A percentile compares a stretch with the other conserved stretches of the same genome.
phyloP scores from a whole-genome alignment of 306 rosid genomes.

The Corylus heterophylla region DNA sequence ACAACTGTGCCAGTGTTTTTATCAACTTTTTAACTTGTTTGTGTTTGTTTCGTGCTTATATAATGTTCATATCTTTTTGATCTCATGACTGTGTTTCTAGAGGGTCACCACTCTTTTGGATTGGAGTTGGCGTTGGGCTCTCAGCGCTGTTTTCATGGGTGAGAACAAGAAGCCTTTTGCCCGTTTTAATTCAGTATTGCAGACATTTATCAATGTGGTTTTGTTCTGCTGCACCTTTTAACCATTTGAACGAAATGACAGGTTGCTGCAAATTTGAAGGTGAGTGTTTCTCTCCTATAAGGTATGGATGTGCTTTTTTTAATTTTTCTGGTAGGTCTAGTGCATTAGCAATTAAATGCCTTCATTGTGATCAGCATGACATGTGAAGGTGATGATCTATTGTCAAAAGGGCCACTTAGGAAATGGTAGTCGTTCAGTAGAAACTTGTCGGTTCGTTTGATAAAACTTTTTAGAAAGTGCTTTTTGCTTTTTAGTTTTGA shows the following conservation, averaged over 20 bases:
- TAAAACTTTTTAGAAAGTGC: too few species aligned
- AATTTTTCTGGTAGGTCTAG: not conserved
- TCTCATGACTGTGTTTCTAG: slow-evolving; percentile 43
- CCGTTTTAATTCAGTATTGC: not conserved
- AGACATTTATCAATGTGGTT: not conserved
- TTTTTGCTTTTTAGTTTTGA: too few species aligned
- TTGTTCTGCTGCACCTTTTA: slow-evolving; percentile 35
- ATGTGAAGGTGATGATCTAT: too few species aligned
- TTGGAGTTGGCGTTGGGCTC: slow-evolving; percentile 93
- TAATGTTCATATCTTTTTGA: not conserved
- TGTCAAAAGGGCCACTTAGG: too few species aligned
- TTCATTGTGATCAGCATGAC: too few species aligned
- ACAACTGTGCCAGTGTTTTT: not conserved
- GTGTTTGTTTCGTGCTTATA: slow-evolving; percentile 9
- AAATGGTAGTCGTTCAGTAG: too few species aligned
- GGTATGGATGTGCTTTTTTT: slow-evolving; percentile 31
- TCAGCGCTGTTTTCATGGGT: slow-evolving; percentile 91
- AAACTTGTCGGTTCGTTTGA: too few species aligned
- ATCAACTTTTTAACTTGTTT: slow-evolving; percentile 13
- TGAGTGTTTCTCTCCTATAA: slow-evolving; percentile 47
- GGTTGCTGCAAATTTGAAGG: slow-evolving; percentile 83
- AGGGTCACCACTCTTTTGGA: slow-evolving; percentile 96
- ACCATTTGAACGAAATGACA: slow-evolving; percentile 45
- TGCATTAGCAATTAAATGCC: not conserved
- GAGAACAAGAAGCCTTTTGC: slow-evolving; percentile 39